Base-by-base conservation (phyloP, 768 basidiomycete species). In the Lactarius evosmus region DNA sequence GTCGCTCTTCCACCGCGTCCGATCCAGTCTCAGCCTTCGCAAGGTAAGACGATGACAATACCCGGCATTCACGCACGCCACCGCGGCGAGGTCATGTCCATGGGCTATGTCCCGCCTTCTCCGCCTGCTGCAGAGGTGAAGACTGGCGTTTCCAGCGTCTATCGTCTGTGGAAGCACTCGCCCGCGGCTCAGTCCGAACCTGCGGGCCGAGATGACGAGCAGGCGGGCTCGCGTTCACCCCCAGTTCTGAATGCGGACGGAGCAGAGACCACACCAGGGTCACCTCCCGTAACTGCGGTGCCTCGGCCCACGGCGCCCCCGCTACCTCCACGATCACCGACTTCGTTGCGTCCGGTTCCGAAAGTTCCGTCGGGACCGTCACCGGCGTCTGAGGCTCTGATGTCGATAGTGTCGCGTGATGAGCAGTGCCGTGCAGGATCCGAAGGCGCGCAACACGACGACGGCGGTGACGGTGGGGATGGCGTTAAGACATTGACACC, bases 41-140 rank as follows among this genome's bases (percentile, higher is more conserved):
- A 86, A 71, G 87, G 84, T 33, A 88, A 85, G 69, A 87, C 82
- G 46, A 94, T 94, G 92, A 86, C 84, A 16, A 93, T 94, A 66
- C 92, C 92, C 9, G 89, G 90, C 2, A 94, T 94, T 64, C 91
- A 93, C 70, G 90, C 85, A 3, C 89, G 86, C 69, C 87, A 93
- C 70, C 84, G 84, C n/a, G 89, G 88, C 9, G 90, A 93, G 65
- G 83, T 93, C 49, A 90, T 91, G 86, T 88, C 91, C 4, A 81
- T 94, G 80, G 92, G 92, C 12, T 87, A 89, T 69, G 83, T 84
- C 61, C 84, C 88, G 12, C 78, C 80, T 2, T 66, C 71, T 29
- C 79, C 82, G 5, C 74, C 77, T 50, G 70, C 76, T 17, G 53
- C 70, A 6, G 69, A 70, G 16, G 72, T 66, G 55, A 83, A 83